These are phyloP conservation scores for Nitzschia sp. DNA, from an alignment of 108 stramenopile species.

Conservation along the genomic window DNA sequence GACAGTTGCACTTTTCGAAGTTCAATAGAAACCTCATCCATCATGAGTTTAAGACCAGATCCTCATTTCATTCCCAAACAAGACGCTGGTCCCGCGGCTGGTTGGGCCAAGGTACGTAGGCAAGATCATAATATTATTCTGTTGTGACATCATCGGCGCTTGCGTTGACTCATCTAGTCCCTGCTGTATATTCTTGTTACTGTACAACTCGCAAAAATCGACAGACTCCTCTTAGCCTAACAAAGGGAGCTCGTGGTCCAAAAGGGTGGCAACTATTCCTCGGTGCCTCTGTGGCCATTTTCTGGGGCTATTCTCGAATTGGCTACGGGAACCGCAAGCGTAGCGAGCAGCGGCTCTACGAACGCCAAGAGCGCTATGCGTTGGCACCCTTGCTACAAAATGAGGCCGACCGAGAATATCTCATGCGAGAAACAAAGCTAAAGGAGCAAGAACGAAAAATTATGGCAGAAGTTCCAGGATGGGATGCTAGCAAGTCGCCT, in stretches of 20 bases:
- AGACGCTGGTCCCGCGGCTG: conserved; percentile 70
- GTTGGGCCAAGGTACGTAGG: conserved; percentile 62
- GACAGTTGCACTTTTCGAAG: too few species aligned
- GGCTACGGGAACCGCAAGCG: conserved; percentile 65
- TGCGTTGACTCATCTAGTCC: not conserved
- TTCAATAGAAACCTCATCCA: too few species aligned
- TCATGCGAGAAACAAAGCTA: conserved; percentile 62
- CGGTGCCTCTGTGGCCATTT: conserved; percentile 53
- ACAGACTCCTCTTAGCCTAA: conserved; percentile 27
- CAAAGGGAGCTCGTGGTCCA: conserved; percentile 64
- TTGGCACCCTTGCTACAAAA: conserved; percentile 78
- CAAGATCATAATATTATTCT: too few species aligned
- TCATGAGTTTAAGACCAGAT: conserved; percentile 78
- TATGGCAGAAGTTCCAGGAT: conserved; percentile 81
- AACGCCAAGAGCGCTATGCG: conserved; percentile 76
- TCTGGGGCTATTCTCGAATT: conserved; percentile 77
- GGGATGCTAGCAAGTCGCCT: conserved; percentile 53
- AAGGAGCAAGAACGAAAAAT: conserved; percentile 67
- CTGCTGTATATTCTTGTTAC: not conserved
- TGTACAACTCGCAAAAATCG: not conserved
- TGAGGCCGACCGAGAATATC: conserved; percentile 79
- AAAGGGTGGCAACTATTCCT: conserved; percentile 83
- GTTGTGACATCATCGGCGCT: not conserved
- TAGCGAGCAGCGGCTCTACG: conserved; percentile 64
- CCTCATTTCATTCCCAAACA: conserved; percentile 62